phyloP scores from a whole-genome alignment of 2,329 filamentous ascomycete species.

The Escovopsis sp. region DNA sequence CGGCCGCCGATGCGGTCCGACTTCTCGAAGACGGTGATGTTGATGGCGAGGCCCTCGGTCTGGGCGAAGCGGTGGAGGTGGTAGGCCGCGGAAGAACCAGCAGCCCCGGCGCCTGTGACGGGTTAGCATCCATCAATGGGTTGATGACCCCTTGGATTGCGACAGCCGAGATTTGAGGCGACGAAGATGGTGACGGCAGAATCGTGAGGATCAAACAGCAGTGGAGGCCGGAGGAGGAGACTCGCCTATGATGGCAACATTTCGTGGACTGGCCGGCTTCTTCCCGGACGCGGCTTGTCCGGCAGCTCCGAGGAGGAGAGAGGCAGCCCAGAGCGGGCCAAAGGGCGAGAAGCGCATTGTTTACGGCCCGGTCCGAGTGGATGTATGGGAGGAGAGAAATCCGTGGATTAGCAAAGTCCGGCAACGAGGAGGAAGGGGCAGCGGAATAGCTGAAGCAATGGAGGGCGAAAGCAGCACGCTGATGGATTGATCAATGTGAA shows the following conservation, averaged over 20 bases:
- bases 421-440: too few relatives aligned
- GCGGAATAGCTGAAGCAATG: too few relatives aligned
- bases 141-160: too few relatives aligned
- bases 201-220: too few relatives aligned
- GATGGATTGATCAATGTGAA: too few relatives aligned
- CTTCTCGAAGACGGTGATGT: conserved; percentile 82
- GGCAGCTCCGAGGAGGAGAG: conserved; percentile 7
- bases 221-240: background rate
- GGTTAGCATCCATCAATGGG: background rate
- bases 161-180: too few relatives aligned
- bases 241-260: conserved; percentile 24
- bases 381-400: too few relatives aligned
- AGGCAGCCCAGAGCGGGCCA: conserved; percentile 6
- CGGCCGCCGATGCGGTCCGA: conserved; percentile 68
- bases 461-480: too few relatives aligned
- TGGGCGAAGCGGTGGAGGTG: conserved; percentile 59
- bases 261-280: conserved; percentile 12
- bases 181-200: too few relatives aligned
- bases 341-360: conserved; percentile 5
- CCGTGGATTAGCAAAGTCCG: too few relatives aligned
- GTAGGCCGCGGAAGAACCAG: conserved; percentile 75
- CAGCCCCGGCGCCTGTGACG: conserved; percentile 66
- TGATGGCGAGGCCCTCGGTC: conserved; percentile 42
- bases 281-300: conserved; percentile 4
- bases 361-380: background rate